These are phyloP conservation scores for Sporisorium iseilematis-ciliati DNA, from an alignment of 1,284 basidiomycete species.

Conservation along the genomic window DNA sequence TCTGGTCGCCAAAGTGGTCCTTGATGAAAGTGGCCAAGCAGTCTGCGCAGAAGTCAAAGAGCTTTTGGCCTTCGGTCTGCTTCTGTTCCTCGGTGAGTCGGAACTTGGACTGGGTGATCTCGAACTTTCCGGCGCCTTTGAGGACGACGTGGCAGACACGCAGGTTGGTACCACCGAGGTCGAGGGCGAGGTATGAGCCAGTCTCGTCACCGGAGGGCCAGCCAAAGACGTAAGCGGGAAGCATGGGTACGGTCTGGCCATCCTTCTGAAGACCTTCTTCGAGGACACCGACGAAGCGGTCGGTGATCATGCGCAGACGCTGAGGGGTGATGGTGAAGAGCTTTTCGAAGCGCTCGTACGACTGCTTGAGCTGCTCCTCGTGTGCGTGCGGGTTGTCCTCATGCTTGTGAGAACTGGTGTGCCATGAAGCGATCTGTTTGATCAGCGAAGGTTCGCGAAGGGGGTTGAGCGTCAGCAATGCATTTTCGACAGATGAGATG, in stretches of 20 bases:
- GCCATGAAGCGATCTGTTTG: conserved; percentile 63
- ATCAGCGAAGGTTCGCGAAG: conserved; percentile 7
- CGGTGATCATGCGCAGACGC: conserved; percentile 77
- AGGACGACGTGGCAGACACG: conserved; percentile 96
- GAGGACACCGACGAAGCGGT: conserved; percentile 92
- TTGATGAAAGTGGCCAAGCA: conserved; percentile 90
- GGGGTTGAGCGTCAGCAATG: conserved; percentile 26
- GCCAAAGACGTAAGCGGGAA: conserved; percentile 96
- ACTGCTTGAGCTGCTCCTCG: conserved; percentile 59
- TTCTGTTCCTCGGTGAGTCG: conserved; percentile 97
- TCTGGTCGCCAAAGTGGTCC: conserved; percentile 76
- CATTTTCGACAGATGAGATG: conserved; percentile 23
- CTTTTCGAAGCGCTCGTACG: conserved; percentile 56
- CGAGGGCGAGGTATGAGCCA: conserved; percentile 91
- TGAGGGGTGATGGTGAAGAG: conserved; percentile 65
- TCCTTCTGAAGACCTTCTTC: conserved; percentile 86
- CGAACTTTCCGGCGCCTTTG: conserved; percentile 92
- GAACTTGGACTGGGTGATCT: conserved; percentile 97
- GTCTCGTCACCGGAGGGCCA: conserved; percentile 92
- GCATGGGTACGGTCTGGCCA: conserved; percentile 91
- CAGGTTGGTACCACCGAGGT: conserved; percentile 93
- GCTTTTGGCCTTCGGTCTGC: conserved; percentile 91
- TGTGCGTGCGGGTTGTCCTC: conserved; percentile 53
- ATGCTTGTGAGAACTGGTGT: conserved; percentile 60
- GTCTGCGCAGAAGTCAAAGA: conserved; percentile 98